Percentiles rank a stretch among this genome's conserved stretches.
Evolutionary conservation across 2,329 filamentous ascomycete genomes (phyloP).

Genomic region (Trichoderma oligosporum): DNA sequence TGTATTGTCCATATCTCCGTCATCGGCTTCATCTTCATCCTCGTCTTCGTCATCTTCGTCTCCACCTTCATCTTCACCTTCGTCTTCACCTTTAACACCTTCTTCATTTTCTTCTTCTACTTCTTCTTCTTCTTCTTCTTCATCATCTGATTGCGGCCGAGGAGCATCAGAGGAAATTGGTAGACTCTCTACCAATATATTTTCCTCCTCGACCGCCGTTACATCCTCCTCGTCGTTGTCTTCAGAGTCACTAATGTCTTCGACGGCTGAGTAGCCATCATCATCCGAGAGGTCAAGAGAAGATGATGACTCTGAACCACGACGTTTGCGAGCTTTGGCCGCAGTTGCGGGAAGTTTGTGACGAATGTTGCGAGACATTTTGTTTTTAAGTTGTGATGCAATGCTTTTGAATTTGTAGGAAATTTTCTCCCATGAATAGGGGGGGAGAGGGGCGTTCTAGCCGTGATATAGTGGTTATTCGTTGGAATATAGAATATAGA

Average conservation of each 20-base stretch:
- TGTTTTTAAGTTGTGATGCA: conserved; percentile 5
- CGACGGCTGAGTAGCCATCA: conserved; percentile 69
- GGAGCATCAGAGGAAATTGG: conserved; percentile 43
- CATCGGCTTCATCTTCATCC: conserved; percentile 36
- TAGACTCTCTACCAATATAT: conserved; percentile 55
- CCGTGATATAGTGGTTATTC: background rate
- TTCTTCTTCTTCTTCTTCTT: conserved; percentile 38
- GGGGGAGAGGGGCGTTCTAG: background rate
- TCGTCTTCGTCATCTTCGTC: conserved; percentile 41
- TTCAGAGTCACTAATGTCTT: conserved; percentile 73
- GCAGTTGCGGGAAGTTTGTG: conserved; percentile 44
- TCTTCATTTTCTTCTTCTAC: conserved; percentile 38
- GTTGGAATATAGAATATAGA: background rate
- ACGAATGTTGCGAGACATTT: conserved; percentile 53
- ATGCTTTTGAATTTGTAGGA: conserved; percentile 5
- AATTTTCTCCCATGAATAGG: background rate
- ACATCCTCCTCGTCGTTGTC: conserved; percentile 77
- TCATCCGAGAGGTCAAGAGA: conserved; percentile 62
- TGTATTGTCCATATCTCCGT: conserved; percentile 41
- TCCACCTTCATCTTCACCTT: conserved; percentile 38
- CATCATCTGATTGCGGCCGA: conserved; percentile 44
- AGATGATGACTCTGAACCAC: conserved; percentile 53
- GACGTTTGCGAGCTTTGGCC: conserved; percentile 45
- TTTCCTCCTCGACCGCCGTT: conserved; percentile 71
- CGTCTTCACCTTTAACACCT: too few species aligned